Percentiles rank a stretch among this genome's conserved stretches.
Evolutionary conservation across 163 green algal genomes (phyloP).

Genomic region (Scenedesmus sp.): DNA sequence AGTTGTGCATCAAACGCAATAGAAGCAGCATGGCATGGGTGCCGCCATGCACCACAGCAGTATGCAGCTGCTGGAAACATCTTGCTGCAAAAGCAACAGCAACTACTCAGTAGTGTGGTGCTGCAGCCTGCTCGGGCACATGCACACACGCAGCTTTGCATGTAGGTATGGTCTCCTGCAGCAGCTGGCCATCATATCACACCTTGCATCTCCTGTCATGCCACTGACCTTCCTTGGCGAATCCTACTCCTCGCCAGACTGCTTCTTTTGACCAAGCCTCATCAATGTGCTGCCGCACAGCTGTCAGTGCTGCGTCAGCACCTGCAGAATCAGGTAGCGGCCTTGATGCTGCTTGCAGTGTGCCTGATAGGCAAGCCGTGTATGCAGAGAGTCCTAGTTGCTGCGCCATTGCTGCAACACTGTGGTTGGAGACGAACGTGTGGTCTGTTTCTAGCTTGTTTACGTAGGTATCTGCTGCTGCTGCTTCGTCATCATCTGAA

Average conservation of each 20-base stretch:
- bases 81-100: too few relatives aligned
- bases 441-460: not conserved
- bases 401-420: slow-evolving; percentile 39
- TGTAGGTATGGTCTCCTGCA: too few relatives aligned
- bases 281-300: slow-evolving; percentile 27
- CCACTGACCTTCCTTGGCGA: slow-evolving; percentile 30
- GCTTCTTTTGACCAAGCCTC: slow-evolving; percentile 44
- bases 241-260: slow-evolving; percentile 22
- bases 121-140: too few relatives aligned
- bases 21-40: too few relatives aligned
- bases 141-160: too few relatives aligned
- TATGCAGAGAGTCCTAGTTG: not conserved
- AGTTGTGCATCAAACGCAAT: too few relatives aligned
- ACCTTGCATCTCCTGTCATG: too few relatives aligned
- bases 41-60: too few relatives aligned
- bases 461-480: slow-evolving; percentile 16
- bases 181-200: too few relatives aligned
- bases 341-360: not conserved
- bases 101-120: too few relatives aligned
- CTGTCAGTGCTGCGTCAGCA: slow-evolving; percentile 3
- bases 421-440: not conserved
- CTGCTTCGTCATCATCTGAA: not conserved
- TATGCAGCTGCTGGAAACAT: too few relatives aligned
- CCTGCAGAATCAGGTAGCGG: not conserved
- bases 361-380: slow-evolving; percentile 5